These are phyloP conservation scores for Diaporthe citrichinensis DNA, from an alignment of 2,329 filamentous ascomycete genomes.

Conservation along the genomic window DNA sequence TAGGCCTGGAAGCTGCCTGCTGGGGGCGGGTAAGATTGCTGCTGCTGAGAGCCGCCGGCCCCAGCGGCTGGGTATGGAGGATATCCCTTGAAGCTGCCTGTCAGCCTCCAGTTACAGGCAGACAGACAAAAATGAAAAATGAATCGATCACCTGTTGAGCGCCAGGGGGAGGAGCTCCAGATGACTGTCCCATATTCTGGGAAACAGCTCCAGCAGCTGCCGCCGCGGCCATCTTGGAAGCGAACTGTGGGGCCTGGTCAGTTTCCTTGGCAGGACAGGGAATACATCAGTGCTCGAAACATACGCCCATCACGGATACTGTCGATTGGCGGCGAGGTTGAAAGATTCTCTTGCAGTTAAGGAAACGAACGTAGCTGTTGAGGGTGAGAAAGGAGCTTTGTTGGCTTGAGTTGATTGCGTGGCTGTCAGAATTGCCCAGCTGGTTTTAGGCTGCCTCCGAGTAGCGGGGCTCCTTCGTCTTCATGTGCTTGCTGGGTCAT, in stretches of 20 bases:
- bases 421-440: not conserved
- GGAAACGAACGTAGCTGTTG: not conserved
- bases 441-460: slow-evolving; percentile 17
- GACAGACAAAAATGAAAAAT: not conserved
- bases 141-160: slow-evolving; percentile 1
- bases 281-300: not conserved
- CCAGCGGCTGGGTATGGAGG: slow-evolving; percentile 3
- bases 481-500: not conserved
- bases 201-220: slow-evolving; percentile 5
- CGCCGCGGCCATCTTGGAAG: slow-evolving; percentile 14
- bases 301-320: not conserved
- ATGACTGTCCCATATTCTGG: not conserved
- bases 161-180: not conserved
- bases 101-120: not conserved
- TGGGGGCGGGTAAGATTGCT: slow-evolving; percentile 1
- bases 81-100: not conserved
- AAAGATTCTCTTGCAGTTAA: not conserved
- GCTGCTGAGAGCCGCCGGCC: not conserved
- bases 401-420: slow-evolving; percentile 3
- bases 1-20: slow-evolving; percentile 12
- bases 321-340: not conserved
- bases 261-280: not conserved
- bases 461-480: not conserved
- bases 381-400: not conserved
- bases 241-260: slow-evolving; percentile 11